Evolutionary conservation across 331 rosid genomes (phyloP).

Genomic region (Acacia pycnantha): DNA sequence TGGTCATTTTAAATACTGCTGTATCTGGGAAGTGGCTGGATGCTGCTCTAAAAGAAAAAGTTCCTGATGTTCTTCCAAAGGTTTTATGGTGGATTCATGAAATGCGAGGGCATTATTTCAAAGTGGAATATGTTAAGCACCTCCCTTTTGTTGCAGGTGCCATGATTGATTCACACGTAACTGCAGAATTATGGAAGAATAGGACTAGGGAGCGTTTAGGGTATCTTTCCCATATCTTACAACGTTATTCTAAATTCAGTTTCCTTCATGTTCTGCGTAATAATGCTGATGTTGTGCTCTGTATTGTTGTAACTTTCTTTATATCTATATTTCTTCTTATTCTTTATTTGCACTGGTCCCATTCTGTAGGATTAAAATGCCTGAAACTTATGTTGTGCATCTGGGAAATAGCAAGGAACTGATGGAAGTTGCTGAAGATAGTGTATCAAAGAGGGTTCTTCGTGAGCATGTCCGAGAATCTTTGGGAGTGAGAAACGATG

Average conservation of each 20-base stretch:
- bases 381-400: conserved; percentile 85
- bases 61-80: conserved; percentile 79
- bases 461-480: conserved; percentile 88
- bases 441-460: conserved; percentile 83
- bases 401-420: conserved; percentile 98
- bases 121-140: conserved; percentile 95
- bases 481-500: conserved; percentile 88
- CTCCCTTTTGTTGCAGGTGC: conserved; percentile 99
- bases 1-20: conserved; percentile 89
- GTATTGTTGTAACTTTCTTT: not conserved
- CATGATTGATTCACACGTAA: conserved; percentile 92
- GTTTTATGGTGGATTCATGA: conserved; percentile 99
- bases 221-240: conserved; percentile 35
- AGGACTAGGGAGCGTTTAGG: conserved; percentile 78
- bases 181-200: conserved; percentile 89
- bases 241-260: not conserved
- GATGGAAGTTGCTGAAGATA: conserved; percentile 90
- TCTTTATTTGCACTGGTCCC: conserved; percentile 2
- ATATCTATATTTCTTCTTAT: conserved; percentile 1
- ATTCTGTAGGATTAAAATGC: conserved; percentile 74
- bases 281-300: not conserved
- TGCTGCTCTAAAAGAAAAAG: conserved; percentile 77
- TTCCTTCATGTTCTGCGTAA: not conserved
- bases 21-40: conserved; percentile 99
- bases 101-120: conserved; percentile 98